A percentile compares a stretch with the other conserved stretches of the same genome.
These are phyloP conservation scores for Mortierella sp. DNA, from an alignment of 371 early-diverging fungal genomes.

Conservation along the genomic window DNA sequence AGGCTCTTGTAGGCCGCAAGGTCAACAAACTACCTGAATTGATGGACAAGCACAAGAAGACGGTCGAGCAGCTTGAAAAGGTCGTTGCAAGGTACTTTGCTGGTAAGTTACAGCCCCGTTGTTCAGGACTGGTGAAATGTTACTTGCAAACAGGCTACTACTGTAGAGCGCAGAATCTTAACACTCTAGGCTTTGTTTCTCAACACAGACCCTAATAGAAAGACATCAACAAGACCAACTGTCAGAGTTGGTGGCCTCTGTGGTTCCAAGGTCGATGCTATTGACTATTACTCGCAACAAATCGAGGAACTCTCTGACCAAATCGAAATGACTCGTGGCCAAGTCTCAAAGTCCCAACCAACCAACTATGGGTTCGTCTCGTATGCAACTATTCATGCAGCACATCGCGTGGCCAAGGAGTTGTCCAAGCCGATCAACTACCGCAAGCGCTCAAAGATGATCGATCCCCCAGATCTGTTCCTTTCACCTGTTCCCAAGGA, in stretches of 20 bases:
- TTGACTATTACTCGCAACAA: constrained; percentile 74
- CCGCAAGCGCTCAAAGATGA: constrained; percentile 41
- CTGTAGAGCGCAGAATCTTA: background rate
- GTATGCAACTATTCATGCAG: constrained; percentile 68
- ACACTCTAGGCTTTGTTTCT: constrained; percentile 27
- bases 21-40: constrained; percentile 71
- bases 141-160: constrained; percentile 7
- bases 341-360: constrained; percentile 61
- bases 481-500: constrained; percentile 81
- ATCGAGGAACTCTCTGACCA: constrained; percentile 73
- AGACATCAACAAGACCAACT: constrained; percentile 64
- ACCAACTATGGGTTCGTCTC: constrained; percentile 83
- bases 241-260: constrained; percentile 58
- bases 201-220: constrained; percentile 59
- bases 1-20: constrained; percentile 77
- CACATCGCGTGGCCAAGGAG: constrained; percentile 68
- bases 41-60: constrained; percentile 76
- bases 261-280: constrained; percentile 80
- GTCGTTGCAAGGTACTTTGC: constrained; percentile 70
- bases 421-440: constrained; percentile 47
- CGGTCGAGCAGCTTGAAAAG: constrained; percentile 73
- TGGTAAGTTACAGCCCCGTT: constrained; percentile 47
- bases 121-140: too few relatives aligned
- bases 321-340: constrained; percentile 66
- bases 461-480: constrained; percentile 58